Base-by-base conservation (phyloP, 352 stramenopile species). In the Nothophytophthora sp. region DNA sequence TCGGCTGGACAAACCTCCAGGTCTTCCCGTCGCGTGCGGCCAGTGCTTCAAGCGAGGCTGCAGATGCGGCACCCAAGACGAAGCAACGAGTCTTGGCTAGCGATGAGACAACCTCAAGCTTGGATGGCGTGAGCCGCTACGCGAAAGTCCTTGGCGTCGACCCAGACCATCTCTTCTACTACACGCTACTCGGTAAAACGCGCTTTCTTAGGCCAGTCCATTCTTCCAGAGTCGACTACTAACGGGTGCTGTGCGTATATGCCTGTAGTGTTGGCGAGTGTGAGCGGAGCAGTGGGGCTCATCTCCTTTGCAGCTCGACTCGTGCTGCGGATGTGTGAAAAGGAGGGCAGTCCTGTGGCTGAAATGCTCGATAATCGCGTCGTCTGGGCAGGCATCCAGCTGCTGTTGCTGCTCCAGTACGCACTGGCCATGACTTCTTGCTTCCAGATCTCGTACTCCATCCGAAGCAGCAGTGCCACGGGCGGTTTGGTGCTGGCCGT, bases 1-100 rank as follows among this genome's bases (percentile, higher is more conserved):
- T 85, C 41, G 60, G 64, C n/a, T 85, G 74, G 74, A 78, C 61
- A 33, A 85, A 85, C 43, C 33, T 85, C n/a, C 70, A 81, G 16
- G 56, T 77, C 24, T 75, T 85, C 32, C 60, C 61, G 16, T 52
- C 55, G 23, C 70, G 68, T 34, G 46, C 60, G 8, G 37, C 39
- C 16, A 54, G 22, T 16, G 22, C 15, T 15, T 9, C 19, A 16
- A 27, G 13, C 3, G 30, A 40, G 10, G n/a, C 30, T 7, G 4
- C 40, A 1, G 34, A 18, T 12, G 4, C n/a, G 13, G 15, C 33
- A 23, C 49, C 32, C 2, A 55, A n/a, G 38, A 45, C 46, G 39
- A 52, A 24, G 20, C 55, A 60, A 4, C 41, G 49, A 5, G 16
- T 22, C 6, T 39, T 65, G 12, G 53, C 41, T 5, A 65, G 50